Evolutionary conservation across 2,329 filamentous ascomycete species (phyloP).

Genomic region (Sarocladiaceae sp.): DNA sequence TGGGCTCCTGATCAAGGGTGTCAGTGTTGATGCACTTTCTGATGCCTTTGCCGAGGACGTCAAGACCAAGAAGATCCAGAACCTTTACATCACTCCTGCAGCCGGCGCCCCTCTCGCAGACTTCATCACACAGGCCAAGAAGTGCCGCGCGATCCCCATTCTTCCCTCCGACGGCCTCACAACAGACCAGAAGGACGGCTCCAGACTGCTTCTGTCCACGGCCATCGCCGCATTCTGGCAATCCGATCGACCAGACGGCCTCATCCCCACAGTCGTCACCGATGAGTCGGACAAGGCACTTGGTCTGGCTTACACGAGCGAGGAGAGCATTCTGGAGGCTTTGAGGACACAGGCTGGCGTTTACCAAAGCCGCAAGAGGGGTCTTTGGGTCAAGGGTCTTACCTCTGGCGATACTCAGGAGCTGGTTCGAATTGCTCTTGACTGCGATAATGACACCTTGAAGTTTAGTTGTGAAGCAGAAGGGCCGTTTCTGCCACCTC

Average conservation of each 20-base stretch:
- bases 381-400: constrained; percentile 94
- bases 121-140: constrained; percentile 43
- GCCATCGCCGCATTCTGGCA: constrained; percentile 72
- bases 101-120: constrained; percentile 40
- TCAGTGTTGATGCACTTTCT: constrained; percentile 13
- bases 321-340: constrained; percentile 84
- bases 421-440: constrained; percentile 75
- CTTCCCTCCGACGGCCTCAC: constrained; percentile 69
- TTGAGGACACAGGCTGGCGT: constrained; percentile 75
- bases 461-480: constrained; percentile 87
- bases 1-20: constrained; percentile 47
- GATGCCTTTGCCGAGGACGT: constrained; percentile 40
- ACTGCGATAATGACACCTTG: constrained; percentile 92
- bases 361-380: constrained; percentile 93
- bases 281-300: constrained; percentile 82
- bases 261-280: constrained; percentile 86
- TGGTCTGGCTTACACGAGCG: constrained; percentile 90
- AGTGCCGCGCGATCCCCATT: constrained; percentile 63
- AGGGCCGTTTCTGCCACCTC: constrained; percentile 90
- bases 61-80: constrained; percentile 41
- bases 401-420: constrained; percentile 93
- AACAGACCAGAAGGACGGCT: constrained; percentile 57
- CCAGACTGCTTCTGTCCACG: constrained; percentile 56
- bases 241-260: constrained; percentile 76
- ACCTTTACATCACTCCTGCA: constrained; percentile 47